These are phyloP conservation scores for Scopulariopsis brevicaulis DNA, from an alignment of 2,329 filamentous ascomycete genomes.

Conservation along the genomic window DNA sequence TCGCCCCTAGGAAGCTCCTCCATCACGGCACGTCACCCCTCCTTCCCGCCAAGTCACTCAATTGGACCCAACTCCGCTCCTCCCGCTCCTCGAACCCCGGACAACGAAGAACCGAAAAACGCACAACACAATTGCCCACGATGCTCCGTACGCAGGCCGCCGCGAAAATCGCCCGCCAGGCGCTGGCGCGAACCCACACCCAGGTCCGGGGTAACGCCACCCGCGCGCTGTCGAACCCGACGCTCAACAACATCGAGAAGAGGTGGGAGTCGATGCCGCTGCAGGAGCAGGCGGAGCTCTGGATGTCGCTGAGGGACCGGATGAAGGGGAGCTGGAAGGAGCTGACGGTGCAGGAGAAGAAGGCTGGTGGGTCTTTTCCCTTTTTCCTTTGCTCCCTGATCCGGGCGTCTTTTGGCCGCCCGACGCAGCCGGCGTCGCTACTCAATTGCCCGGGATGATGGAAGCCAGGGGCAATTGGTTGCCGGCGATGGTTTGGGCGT, in stretches of 20 bases:
- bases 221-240: slow-evolving; percentile 96
- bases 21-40: background rate
- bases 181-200: slow-evolving; percentile 32
- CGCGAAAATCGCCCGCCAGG: slow-evolving; percentile 40
- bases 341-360: slow-evolving; percentile 94
- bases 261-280: slow-evolving; percentile 97
- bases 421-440: slow-evolving; percentile 4
- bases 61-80: background rate
- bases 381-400: background rate
- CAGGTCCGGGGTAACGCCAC: slow-evolving; percentile 46
- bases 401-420: background rate
- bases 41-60: background rate
- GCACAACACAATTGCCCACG: slow-evolving; percentile 12
- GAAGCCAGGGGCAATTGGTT: background rate
- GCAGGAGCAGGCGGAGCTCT: slow-evolving; percentile 97
- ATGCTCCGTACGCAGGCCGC: slow-evolving; percentile 43
- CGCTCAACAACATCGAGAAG: slow-evolving; percentile 97
- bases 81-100: background rate
- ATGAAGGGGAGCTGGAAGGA: slow-evolving; percentile 99
- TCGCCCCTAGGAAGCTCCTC: background rate
- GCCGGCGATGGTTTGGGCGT: background rate
- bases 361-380: slow-evolving; percentile 67
- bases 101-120: background rate
- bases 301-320: slow-evolving; percentile 95
- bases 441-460: background rate